Conservation (phyloP, 192 early-diverging fungal genomes). For the Podila minutissima region DNA sequence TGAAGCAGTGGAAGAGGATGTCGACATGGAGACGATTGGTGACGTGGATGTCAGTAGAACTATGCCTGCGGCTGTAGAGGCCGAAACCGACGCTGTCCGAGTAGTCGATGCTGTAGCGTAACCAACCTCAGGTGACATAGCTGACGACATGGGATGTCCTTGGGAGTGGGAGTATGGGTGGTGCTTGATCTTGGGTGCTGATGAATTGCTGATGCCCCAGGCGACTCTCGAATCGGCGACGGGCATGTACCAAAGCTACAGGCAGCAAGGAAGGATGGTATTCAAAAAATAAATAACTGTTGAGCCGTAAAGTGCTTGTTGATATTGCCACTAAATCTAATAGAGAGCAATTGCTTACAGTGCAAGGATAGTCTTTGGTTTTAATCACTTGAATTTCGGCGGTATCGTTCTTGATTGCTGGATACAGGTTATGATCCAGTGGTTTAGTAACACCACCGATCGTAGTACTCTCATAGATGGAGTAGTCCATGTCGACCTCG, state of each 20-base stretch:
- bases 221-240: constrained; percentile 15
- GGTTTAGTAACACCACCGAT: constrained; percentile 8
- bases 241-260: constrained; percentile 31
- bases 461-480: constrained; percentile 4
- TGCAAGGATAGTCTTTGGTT: constrained; percentile 15
- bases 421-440: constrained; percentile 10
- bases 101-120: neutral
- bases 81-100: neutral
- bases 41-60: neutral
- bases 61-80: neutral
- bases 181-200: constrained; percentile 10
- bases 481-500: constrained; percentile 17
- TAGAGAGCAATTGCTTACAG: constrained; percentile 12
- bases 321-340: neutral
- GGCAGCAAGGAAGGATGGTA: neutral
- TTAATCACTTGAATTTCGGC: constrained; percentile 14
- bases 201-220: constrained; percentile 11
- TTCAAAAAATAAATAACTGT: neutral
- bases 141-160: neutral
- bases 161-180: constrained; percentile 17
- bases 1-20: neutral
- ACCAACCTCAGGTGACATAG: neutral
- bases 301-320: neutral
- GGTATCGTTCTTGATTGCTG: neutral
- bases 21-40: neutral